These are phyloP conservation scores for Purpureocillium lavendulum DNA, from an alignment of 2,329 filamentous ascomycete species.

Conservation along the genomic window DNA sequence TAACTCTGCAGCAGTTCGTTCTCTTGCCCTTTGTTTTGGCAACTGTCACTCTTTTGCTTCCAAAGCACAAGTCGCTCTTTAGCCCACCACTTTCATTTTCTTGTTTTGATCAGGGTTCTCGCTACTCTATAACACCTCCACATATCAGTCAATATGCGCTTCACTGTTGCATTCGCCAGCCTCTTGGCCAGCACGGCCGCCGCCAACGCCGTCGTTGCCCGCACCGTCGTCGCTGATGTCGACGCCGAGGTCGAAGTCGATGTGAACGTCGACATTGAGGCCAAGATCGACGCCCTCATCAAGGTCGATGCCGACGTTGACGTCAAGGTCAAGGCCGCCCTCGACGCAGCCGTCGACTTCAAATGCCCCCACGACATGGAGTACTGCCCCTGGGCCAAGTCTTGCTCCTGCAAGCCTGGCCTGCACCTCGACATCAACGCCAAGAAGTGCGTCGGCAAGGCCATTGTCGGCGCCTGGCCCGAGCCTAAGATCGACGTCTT, in stretches of 20 bases:
- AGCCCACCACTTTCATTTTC: background rate
- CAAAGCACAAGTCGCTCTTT: no score
- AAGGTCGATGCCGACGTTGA: slow-evolving; percentile 2
- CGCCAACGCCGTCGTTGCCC: slow-evolving; percentile 12
- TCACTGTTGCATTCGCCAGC: slow-evolving; percentile 18
- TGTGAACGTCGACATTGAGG: slow-evolving; percentile 6
- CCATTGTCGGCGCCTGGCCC: slow-evolving; percentile 23
- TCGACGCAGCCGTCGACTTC: slow-evolving; percentile 14
- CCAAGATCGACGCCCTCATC: slow-evolving; percentile 6
- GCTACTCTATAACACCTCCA: no score
- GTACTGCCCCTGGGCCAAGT: slow-evolving; percentile 28
- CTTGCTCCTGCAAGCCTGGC: slow-evolving; percentile 35
- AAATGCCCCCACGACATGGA: slow-evolving; percentile 23
- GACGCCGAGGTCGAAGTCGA: slow-evolving; percentile 1
- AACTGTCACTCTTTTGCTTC: no score
- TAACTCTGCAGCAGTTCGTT: no score
- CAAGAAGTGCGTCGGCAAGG: slow-evolving; percentile 17
- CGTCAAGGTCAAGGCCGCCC: slow-evolving; percentile 12
- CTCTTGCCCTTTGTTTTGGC: no score
- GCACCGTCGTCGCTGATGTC: slow-evolving; percentile 8
- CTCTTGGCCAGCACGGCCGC: slow-evolving; percentile 14
- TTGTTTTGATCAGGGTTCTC: background rate
- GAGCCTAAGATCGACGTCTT: slow-evolving; percentile 18
- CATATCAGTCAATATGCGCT: slow-evolving; percentile 17
- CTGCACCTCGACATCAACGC: slow-evolving; percentile 25